Evolutionary conservation across 2,329 filamentous ascomycete species (phyloP).

Genomic region (Exophiala calicioides): DNA sequence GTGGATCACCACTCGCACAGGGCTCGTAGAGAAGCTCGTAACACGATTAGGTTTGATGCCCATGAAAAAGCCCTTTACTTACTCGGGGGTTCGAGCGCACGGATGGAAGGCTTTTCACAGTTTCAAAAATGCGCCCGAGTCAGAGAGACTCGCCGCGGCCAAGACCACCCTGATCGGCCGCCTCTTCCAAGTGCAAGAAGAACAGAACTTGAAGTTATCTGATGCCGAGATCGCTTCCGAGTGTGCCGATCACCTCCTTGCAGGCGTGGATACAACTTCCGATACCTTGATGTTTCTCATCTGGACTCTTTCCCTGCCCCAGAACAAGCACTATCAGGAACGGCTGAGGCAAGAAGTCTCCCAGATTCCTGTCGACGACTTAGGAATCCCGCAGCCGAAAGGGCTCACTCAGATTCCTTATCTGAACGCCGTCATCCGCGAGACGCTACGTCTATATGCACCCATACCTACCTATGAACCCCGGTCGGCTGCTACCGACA

Average conservation of each 20-base stretch:
- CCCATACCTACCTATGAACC: slow-evolving; percentile 37
- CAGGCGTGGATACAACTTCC: slow-evolving; percentile 72
- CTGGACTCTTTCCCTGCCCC: slow-evolving; percentile 67
- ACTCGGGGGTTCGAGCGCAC: slow-evolving; percentile 52
- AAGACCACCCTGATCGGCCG: slow-evolving; percentile 31
- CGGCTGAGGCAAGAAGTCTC: slow-evolving; percentile 48
- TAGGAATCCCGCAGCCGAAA: slow-evolving; percentile 22
- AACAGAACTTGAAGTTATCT: too few relatives aligned
- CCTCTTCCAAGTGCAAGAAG: slow-evolving; percentile 27
- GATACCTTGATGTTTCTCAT: slow-evolving; percentile 70
- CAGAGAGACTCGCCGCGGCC: slow-evolving; percentile 29
- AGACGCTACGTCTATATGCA: slow-evolving; percentile 50
- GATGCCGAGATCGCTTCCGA: slow-evolving; percentile 65
- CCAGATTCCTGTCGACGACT: slow-evolving; percentile 28
- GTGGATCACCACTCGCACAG: slow-evolving; percentile 52
- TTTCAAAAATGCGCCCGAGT: slow-evolving; percentile 33
- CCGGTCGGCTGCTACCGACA: slow-evolving; percentile 43
- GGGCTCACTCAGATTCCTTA: slow-evolving; percentile 43
- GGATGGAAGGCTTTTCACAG: slow-evolving; percentile 40
- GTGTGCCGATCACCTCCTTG: slow-evolving; percentile 70
- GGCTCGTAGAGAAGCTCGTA: slow-evolving; percentile 40
- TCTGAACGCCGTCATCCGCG: slow-evolving; percentile 50
- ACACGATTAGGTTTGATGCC: slow-evolving; percentile 44
- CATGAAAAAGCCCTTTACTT: slow-evolving; percentile 53
- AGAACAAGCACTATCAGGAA: slow-evolving; percentile 47